Conservation (phyloP, 306 rosid species). For the Fagus crenata region DNA sequence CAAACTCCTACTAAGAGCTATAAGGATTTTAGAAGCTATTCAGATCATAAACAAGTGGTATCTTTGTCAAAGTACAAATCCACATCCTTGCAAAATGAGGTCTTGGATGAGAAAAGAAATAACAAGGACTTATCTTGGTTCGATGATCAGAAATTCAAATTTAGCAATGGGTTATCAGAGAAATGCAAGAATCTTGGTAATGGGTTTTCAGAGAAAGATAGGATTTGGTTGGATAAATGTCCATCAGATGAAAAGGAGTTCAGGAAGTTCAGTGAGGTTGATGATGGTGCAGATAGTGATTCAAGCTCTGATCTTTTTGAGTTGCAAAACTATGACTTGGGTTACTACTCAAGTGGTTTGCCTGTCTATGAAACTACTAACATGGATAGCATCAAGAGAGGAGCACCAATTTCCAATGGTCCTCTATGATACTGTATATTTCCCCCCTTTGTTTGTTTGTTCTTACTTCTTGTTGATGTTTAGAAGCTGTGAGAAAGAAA, state of each 20-base stretch:
- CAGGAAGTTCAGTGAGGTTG: conserved; percentile 44
- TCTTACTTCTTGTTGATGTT: conserved; percentile 26
- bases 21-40: conserved; percentile 58
- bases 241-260: conserved; percentile 33
- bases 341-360: conserved; percentile 67
- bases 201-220: conserved; percentile 39
- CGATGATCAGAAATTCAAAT: conserved; percentile 37
- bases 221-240: conserved; percentile 32
- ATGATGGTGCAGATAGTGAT: conserved; percentile 88
- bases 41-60: conserved; percentile 55
- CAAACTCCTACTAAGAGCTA: conserved; percentile 71
- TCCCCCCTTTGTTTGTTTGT: conserved; percentile 25
- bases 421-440: conserved; percentile 37
- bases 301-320: conserved; percentile 97
- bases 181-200: conserved; percentile 44
- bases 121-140: conserved; percentile 43
- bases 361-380: conserved; percentile 97
- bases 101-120: conserved; percentile 43
- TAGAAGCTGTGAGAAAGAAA: conserved; percentile 44
- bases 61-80: conserved; percentile 42
- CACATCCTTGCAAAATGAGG: conserved; percentile 39
- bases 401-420: conserved; percentile 71
- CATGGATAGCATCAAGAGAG: conserved; percentile 87
- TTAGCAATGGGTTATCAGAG: conserved; percentile 40
- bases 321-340: conserved; percentile 87